A percentile compares a stretch with the other conserved stretches of the same genome.
Conservation (phyloP, 2,329 filamentous ascomycete species). For the Colletotrichum cuscutae region DNA sequence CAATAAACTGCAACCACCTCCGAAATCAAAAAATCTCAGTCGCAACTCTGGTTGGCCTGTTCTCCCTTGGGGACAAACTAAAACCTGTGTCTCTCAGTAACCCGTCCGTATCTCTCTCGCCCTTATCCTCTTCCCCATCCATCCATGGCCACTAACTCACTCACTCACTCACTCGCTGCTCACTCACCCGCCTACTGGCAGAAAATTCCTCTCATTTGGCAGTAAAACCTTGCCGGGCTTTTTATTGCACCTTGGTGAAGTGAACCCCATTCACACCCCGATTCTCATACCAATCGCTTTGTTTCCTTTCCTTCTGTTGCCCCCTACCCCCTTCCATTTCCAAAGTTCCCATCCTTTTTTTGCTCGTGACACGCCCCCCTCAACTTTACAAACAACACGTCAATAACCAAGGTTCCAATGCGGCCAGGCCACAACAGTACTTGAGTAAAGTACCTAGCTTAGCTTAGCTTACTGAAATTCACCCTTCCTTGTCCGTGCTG, state of each 20-base stretch:
- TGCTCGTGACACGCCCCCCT: not conserved
- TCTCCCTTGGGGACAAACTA: slow-evolving; percentile 42
- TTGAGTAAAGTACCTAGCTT: no score
- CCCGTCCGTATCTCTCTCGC: not conserved
- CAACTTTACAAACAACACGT: not conserved
- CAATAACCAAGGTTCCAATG: slow-evolving; percentile 1
- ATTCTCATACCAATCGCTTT: not conserved
- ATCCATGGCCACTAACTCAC: not conserved
- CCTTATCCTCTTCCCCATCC: slow-evolving; percentile 12
- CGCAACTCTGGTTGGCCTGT: slow-evolving; percentile 36
- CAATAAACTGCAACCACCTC: slow-evolving; percentile 29
- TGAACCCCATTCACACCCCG: not conserved
- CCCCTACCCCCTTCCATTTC: not conserved
- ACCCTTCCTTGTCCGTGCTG: not conserved
- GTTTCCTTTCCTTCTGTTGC: not conserved
- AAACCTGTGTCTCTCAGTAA: slow-evolving; percentile 41
- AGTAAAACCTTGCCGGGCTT: slow-evolving; percentile 9
- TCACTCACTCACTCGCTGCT: no score
- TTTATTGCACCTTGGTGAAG: not conserved
- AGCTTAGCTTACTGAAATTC: not conserved
- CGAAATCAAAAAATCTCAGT: not conserved
- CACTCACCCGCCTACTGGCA: not conserved
- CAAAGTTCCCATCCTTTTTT: slow-evolving; percentile 2
- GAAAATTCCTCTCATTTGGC: slow-evolving; percentile 2
- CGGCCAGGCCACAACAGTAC: not conserved